phyloP scores from a whole-genome alignment of 495 filamentous ascomycete species.

The Penicillium lividum region DNA sequence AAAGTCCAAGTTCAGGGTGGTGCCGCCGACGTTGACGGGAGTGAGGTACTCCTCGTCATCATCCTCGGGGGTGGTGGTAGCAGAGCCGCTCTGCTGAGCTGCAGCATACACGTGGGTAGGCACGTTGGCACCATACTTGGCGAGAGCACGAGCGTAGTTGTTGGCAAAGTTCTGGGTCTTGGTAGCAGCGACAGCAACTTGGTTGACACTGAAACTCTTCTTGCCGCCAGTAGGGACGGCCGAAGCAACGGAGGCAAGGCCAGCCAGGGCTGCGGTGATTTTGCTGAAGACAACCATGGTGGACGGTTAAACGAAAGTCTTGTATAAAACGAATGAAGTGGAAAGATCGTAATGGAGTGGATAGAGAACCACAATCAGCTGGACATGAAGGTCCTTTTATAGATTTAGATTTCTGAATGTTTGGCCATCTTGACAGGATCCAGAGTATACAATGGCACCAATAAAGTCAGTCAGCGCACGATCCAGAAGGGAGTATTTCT shows the following conservation, averaged over 20 bases:
- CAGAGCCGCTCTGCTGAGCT: conserved; percentile 48
- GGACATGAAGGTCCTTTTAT: conserved; percentile 27
- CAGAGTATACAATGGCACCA: conserved; percentile 6
- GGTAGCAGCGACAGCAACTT: conserved; percentile 31
- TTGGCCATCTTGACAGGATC: conserved; percentile 1
- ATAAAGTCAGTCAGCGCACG: conserved; percentile 11
- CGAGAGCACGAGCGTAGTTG: conserved; percentile 39
- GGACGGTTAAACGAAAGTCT: conserved; percentile 20
- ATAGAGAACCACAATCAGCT: conserved; percentile 13
- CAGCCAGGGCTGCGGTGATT: conserved; percentile 31
- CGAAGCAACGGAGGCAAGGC: conserved; percentile 35
- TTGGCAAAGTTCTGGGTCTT: conserved; percentile 41
- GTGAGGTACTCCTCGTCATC: conserved; percentile 67
- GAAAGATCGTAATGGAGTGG: conserved; percentile 16
- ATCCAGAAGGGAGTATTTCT: conserved; percentile 25
- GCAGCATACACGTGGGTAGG: conserved; percentile 46
- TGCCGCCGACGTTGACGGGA: conserved; percentile 64
- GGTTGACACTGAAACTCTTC: conserved; percentile 45
- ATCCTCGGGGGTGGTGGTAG: conserved; percentile 52
- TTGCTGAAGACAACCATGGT: conserved; percentile 50
- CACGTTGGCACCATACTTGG: conserved; percentile 46
- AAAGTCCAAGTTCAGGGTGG: conserved; percentile 66
- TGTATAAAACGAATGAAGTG: conserved; percentile 14
- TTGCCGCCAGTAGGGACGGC: conserved; percentile 35
- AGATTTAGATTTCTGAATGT: conserved; percentile 6